These are phyloP conservation scores for Fusarium coffeatum DNA, from an alignment of 2,329 filamentous ascomycete species.

Conservation along the genomic window DNA sequence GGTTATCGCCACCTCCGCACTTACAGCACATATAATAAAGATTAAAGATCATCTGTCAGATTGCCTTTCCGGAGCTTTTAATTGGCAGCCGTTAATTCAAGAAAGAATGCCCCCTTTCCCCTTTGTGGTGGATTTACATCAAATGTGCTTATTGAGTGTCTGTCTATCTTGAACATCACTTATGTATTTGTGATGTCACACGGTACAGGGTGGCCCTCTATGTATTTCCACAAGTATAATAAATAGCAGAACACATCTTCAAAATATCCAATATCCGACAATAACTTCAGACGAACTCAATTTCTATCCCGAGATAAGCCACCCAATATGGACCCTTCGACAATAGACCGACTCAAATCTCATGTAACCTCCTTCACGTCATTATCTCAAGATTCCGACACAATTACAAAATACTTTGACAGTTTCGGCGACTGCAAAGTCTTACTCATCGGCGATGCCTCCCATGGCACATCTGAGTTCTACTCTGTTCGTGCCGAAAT, in stretches of 20 bases:
- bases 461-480: conserved; percentile 32
- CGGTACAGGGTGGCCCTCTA: neutral
- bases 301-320: neutral
- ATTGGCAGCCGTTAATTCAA: neutral
- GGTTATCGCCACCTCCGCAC: conserved; percentile 15
- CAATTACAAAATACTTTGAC: conserved; percentile 21
- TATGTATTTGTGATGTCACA: conserved; percentile 16
- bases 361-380: conserved; percentile 19
- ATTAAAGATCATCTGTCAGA: neutral
- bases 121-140: neutral
- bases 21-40: neutral
- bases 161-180: neutral
- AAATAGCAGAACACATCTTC: neutral
- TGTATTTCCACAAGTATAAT: neutral
- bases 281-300: neutral
- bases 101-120: neutral
- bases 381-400: conserved; percentile 4
- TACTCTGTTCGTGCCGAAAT: conserved; percentile 28
- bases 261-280: neutral
- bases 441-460: conserved; percentile 23
- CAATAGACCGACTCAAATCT: conserved; percentile 17
- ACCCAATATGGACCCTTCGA: conserved; percentile 9
- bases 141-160: neutral
- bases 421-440: conserved; percentile 27
- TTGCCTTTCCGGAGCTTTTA: neutral